Conservation (phyloP, 108 stramenopile species). For the Hondaea fermentalgiana region DNA sequence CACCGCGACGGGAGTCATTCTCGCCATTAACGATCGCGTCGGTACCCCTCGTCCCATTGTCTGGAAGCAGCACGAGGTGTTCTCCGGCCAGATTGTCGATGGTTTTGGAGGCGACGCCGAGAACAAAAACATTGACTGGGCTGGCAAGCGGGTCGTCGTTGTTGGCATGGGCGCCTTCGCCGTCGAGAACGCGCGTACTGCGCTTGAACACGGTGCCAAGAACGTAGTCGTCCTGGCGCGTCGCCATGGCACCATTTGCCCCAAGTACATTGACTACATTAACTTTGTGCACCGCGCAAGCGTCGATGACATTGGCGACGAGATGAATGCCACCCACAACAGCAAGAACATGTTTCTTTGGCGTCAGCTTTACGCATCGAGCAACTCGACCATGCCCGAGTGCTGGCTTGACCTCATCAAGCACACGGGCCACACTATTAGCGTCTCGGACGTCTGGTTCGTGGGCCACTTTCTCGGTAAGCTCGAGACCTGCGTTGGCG, state of each 20-base stretch:
- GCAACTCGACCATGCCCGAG: background rate
- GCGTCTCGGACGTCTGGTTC: conserved; percentile 2
- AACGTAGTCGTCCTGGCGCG: background rate
- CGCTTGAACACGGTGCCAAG: conserved; percentile 6
- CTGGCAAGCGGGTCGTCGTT: conserved; percentile 1
- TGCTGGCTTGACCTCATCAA: background rate
- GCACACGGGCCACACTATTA: conserved; percentile 10
- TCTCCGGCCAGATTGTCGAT: background rate
- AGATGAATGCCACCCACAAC: background rate
- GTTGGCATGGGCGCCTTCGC: conserved; percentile 19
- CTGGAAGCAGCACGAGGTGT: background rate
- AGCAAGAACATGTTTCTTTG: conserved; percentile 12
- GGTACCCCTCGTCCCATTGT: background rate
- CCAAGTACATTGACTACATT: conserved; percentile 19
- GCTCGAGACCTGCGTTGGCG: conserved; percentile 3
- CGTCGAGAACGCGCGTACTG: conserved; percentile 9
- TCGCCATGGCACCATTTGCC: background rate
- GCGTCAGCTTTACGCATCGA: background rate
- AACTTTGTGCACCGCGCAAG: background rate
- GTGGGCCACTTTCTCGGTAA: background rate
- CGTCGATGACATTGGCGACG: background rate
- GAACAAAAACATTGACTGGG: background rate
- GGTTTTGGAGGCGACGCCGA: conserved; percentile 8
- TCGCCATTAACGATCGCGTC: conserved; percentile 14
- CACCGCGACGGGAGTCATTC: background rate